Evolutionary conservation across 1,284 basidiomycete genomes (phyloP), one percentile per base, ranked within the genome.

Genomic region (Gyrodon tennesseensis): DNA sequence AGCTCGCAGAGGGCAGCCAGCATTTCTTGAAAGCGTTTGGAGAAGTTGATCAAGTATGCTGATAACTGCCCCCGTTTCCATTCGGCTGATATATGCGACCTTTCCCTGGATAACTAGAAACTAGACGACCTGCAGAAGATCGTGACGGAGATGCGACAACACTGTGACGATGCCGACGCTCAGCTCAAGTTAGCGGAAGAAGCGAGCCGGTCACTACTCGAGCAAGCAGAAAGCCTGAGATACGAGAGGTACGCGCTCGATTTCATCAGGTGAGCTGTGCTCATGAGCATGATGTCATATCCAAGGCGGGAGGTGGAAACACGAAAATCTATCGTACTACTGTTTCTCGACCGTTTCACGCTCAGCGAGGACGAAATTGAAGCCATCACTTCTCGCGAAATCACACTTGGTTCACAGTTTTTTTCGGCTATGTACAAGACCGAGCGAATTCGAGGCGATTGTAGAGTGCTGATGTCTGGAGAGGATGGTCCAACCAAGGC

Each of bases 401-500:
- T 94, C 2, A 85, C 88, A 3, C 83, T 96, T 19, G 88, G 89
- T 0, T 75, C 81, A 11, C 80, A 81, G 1, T 89, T 98, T 70
- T 98, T 98, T 75, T 79, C 82, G 3, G 90, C 91, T 0, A 93
- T 98, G 86, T 91, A 94, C 77, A 91, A 91, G 73, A 89, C 94
- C 1, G 88, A 92, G 69, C 80, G 79, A 56, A 96, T 98, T 65
- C 83, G 94, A 40, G 82, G 82, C 37, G 94, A 98, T 73, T 96
- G 95, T 74, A 82, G 88, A 44, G 86, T 94, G 3, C 83, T 98
- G 11, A 88, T 98, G 83, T 83, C 88, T n/a, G 94, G 93, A 3
- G 94, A 96, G 71, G 86, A 91, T 65, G 84, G 89, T 43, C 83
- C 90, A 15, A 91, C 91, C 9, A 84, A 87, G 73, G 92, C 92